Base-by-base conservation (phyloP, 2,329 filamentous ascomycete genomes). In the Neocucurbitaria cava region DNA sequence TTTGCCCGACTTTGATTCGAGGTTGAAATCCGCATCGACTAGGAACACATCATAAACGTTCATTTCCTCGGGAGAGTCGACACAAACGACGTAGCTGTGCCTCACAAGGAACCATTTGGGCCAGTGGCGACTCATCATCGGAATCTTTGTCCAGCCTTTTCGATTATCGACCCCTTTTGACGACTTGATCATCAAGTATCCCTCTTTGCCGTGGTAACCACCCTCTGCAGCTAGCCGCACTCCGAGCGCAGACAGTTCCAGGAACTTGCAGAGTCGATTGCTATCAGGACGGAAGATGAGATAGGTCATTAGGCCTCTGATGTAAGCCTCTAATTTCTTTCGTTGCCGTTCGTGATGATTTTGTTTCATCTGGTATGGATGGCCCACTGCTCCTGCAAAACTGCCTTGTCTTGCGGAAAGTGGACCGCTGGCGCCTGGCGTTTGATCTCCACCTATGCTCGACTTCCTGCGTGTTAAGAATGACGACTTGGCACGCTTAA, bases 1-100 rank as follows among this genome's bases (percentile, higher is more conserved):
- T 40, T 74, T 73, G 54, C 78, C 77, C 38, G 74, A 86, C 76
- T 92, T 92, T 50, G 90, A 87, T 59, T 92, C 87, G 45, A 97
- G 87, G 47, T 85, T 83, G 77, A 99, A 99, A 66, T 90, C 89
- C 1, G 90, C 84, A 71, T 99, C 95, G 23, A 98, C 91, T n/a
- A 99, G 83, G 75, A 97, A 98, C 20, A 99, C 95, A 77, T 99
- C 96, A 73, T 96, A 97, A 30, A 98, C 96, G 69, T 96, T 94
- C 90, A 98, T 96, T 66, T 96, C 96, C 74, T 98, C 94, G 0
- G 95, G 95, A 0, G 95, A 97, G 72, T 98, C 94, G n/a, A 98
- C 93, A 65, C 94, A 97, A 40, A 96, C 94, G 55, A 99, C 89
- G 70, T 99, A 99, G 78, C 92, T 98, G 76, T 98, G 93, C 46